Base-by-base conservation (phyloP, 306 rosid genomes). In the Hylodesmum podocarpum region DNA sequence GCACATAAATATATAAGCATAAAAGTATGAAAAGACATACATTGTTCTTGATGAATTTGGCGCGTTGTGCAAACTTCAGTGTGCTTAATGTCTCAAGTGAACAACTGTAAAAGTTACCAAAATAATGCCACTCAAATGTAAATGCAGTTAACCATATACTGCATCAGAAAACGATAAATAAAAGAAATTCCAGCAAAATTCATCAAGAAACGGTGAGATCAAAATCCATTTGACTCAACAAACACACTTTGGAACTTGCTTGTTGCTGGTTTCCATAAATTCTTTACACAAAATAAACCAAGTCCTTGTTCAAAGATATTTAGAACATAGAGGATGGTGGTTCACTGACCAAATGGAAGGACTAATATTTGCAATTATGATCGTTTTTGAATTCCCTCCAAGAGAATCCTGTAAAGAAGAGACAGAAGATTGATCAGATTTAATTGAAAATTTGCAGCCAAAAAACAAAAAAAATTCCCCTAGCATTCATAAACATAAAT, bases 41-140 rank as follows among this genome's bases (percentile, higher is more conserved):
- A 78, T 95, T 95, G 81, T 95, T 95, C 89, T 92, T 95, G 15
- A 95, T 92, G 76, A 88, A 95, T 77, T 92, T 95, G 70, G 99
- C 99, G 0, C 99, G 97, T 55, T 95, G 99, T 50, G 99, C 99
- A 28, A 95, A 95, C 88, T 95, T 95, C 86, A 95, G 70, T 57
- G 99, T 95, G 96, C 99, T 95, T 73, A 95, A 69, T n/a, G 99
- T 95, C 91, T 95, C 99, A 78, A 89, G 82, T 15, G 94, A 95
- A 76, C 97, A 95, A 84, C 99, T 95, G 92, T 89, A 89, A 77
- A 78, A 58, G 73, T 77, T 51, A 55, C 14, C 14, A 70, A 76
- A 36, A 36, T 36, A 36, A 51, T 64, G 70, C 76, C 58, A 82
- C 43, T 63, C 28, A 49, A 34, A 41, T 70, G 33, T 40, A 41